A percentile compares a stretch with the other conserved stretches of the same genome.
phyloP scores from a whole-genome alignment of 2,329 filamentous ascomycete species.

The Hypoxylon sp. region DNA sequence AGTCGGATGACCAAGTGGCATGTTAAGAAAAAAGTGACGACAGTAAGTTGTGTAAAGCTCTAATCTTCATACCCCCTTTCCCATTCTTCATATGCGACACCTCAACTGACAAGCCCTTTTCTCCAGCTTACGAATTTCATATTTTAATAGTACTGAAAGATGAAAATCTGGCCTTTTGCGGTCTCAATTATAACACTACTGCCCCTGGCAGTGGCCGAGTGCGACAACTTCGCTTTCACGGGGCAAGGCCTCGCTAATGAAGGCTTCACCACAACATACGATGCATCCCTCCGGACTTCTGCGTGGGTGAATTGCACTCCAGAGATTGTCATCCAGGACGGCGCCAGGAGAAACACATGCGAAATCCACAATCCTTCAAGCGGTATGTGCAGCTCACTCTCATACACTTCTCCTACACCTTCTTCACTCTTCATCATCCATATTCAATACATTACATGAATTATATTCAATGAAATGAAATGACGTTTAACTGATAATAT shows the following conservation, averaged over 20 bases:
- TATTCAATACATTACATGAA: background rate
- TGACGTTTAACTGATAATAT: background rate
- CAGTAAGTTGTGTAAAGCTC: background rate
- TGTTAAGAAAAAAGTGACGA: background rate
- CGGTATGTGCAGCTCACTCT: slow-evolving; percentile 8
- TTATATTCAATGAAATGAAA: background rate
- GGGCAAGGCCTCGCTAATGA: background rate
- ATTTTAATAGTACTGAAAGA: slow-evolving; percentile 5
- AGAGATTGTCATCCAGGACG: background rate
- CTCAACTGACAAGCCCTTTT: background rate
- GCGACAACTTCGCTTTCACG: slow-evolving; percentile 27
- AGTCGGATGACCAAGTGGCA: background rate
- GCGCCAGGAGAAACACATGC: slow-evolving; percentile 3
- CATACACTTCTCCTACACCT: background rate
- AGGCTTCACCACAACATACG: slow-evolving; percentile 11
- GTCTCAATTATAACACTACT: slow-evolving; percentile 10
- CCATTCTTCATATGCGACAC: background rate
- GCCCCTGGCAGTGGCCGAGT: slow-evolving; percentile 24
- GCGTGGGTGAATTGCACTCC: slow-evolving; percentile 16
- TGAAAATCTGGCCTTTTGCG: slow-evolving; percentile 14
- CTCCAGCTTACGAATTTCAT: slow-evolving; percentile 9
- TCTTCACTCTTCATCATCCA: background rate
- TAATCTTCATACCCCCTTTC: background rate
- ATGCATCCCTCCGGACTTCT: slow-evolving; percentile 9
- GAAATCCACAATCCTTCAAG: slow-evolving; percentile 2